Conservation (phyloP, 257 asterid species). For the Salvia rosmarinus region DNA sequence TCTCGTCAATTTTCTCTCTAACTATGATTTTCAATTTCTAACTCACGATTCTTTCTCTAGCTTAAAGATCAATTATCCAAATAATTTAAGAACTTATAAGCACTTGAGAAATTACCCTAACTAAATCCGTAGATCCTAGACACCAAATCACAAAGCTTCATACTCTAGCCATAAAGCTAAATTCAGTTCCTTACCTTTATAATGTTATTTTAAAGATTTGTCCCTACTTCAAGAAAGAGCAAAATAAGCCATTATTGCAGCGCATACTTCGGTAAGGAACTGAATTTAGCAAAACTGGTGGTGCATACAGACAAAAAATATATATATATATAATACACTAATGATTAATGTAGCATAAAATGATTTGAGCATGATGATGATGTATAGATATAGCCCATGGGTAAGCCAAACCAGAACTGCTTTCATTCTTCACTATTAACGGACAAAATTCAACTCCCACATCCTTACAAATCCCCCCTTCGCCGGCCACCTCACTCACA, state of each 20-base stretch:
- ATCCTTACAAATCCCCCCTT: constrained; percentile 52
- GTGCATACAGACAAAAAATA: background rate
- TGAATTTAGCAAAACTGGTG: background rate
- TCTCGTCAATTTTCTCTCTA: no score
- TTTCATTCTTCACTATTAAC: constrained; percentile 37
- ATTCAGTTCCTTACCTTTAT: no score
- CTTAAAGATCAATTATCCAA: no score
- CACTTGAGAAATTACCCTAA: no score
- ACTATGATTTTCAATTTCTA: no score
- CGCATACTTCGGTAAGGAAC: background rate
- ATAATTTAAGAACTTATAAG: no score
- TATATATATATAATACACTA: background rate
- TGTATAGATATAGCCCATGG: constrained; percentile 53
- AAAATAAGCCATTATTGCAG: background rate
- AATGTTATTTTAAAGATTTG: background rate
- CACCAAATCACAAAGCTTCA: no score
- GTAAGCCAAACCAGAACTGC: constrained; percentile 61
- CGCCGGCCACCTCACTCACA: constrained; percentile 74
- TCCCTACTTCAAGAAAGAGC: background rate
- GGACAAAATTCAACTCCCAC: constrained; percentile 72
- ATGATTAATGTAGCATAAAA: constrained; percentile 29
- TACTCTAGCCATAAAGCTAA: no score
- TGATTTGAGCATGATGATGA: constrained; percentile 73
- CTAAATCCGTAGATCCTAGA: no score
- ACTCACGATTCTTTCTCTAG: no score